Base-by-base conservation (phyloP, 352 stramenopile genomes). In the Phytophthora idaei region DNA sequence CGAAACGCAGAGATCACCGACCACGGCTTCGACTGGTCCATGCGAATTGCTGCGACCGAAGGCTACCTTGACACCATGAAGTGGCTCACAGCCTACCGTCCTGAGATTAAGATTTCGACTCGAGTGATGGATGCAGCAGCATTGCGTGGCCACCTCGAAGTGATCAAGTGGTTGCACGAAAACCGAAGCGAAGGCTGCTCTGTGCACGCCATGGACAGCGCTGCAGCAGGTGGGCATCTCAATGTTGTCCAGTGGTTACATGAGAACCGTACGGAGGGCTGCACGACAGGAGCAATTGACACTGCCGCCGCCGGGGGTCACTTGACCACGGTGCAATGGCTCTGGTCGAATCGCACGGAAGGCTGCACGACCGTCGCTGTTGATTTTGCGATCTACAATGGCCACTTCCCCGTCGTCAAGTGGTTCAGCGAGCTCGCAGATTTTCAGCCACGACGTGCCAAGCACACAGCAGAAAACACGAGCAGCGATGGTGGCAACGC, bases 61-160 rank as follows among this genome's bases (percentile, higher is more conserved):
- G 75, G 77, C 1, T 70, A 74, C 28, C 51, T 86, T 14, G 17
- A 37, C 17, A 64, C 80, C 11, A 46, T 87, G 12, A 57, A 79
- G 57, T 85, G 76, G 73, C 67, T 87, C 21, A 71, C 58, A 15
- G 67, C 54, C 4, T 80, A 83, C 49, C 41, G 66, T 11, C 68
- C 71, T 2, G 44, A 81, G 5, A 51, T 63, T 32, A 71, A 62
- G 28, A 68, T 77, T 32, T 82, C 78, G 32, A 75, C 73, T 12
- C 58, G 62, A 25, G 75, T 84, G 6, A 90, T 92, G 82, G 84
- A 92, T 74, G 83, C 83, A 31, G 84, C 84, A 11, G 84, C 84
- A n/a, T 82, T 86, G 51, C 70, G 73, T 34, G 84, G 84, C 0
- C 80, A 83, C 51, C 59, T 88, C 5, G 47, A 75, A 1, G 59